These are phyloP conservation scores for Filosporella fistucella DNA, from an alignment of 495 filamentous ascomycete genomes.

Conservation along the genomic window DNA sequence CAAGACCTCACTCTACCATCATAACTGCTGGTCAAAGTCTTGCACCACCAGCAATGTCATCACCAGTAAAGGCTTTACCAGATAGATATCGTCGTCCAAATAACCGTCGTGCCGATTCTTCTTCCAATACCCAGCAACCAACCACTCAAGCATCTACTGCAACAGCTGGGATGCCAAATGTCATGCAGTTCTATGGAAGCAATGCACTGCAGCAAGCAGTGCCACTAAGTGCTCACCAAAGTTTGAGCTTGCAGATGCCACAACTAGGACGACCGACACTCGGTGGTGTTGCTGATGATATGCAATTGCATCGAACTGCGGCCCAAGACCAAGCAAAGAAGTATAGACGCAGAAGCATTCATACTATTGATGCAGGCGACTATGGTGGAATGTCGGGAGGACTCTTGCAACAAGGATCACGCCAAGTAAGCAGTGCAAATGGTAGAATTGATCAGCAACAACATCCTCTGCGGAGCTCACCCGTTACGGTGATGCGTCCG, in stretches of 20 bases:
- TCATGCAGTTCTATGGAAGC: slow-evolving; percentile 22
- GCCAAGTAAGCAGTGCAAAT: slow-evolving; percentile 25
- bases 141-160: slow-evolving; percentile 24
- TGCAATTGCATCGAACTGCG: slow-evolving; percentile 39
- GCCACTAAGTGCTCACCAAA: neutral
- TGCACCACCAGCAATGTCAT: slow-evolving; percentile 23
- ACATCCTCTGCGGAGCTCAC: slow-evolving; percentile 28
- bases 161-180: slow-evolving; percentile 21
- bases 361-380: slow-evolving; percentile 66
- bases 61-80: slow-evolving; percentile 37
- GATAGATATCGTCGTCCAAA: slow-evolving; percentile 51
- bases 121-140: slow-evolving; percentile 27
- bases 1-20: slow-evolving; percentile 19
- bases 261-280: slow-evolving; percentile 11
- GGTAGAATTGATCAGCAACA: slow-evolving; percentile 24
- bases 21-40: slow-evolving; percentile 21
- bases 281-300: slow-evolving; percentile 37
- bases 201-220: slow-evolving; percentile 1
- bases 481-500: slow-evolving; percentile 32
- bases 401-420: slow-evolving; percentile 23
- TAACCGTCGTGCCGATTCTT: slow-evolving; percentile 36
- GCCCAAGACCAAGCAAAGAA: slow-evolving; percentile 63
- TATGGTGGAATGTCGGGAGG: slow-evolving; percentile 25
- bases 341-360: slow-evolving; percentile 79
- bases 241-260: slow-evolving; percentile 18